Conservation (phyloP, 2,329 filamentous ascomycete genomes). For the Aspergillus spinulosporus region DNA sequence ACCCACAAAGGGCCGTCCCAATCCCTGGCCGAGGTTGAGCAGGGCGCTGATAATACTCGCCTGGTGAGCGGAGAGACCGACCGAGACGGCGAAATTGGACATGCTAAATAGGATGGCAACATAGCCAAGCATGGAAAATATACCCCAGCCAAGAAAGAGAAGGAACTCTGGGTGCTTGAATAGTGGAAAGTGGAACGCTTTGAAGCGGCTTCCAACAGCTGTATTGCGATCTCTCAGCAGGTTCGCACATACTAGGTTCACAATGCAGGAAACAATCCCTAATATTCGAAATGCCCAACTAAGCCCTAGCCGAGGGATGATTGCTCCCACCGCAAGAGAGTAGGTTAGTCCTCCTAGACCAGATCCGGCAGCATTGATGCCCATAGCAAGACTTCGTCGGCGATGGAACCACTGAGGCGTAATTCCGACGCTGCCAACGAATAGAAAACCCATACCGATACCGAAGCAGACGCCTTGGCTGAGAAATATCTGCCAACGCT, state of each 20-base stretch:
- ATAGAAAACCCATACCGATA: slow-evolving; percentile 63
- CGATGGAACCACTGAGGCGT: slow-evolving; percentile 64
- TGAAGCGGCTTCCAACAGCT: slow-evolving; percentile 53
- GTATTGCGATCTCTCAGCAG: slow-evolving; percentile 61
- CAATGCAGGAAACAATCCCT: slow-evolving; percentile 54
- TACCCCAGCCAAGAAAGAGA: slow-evolving; percentile 59
- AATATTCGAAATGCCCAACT: slow-evolving; percentile 63
- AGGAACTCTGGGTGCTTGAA: slow-evolving; percentile 58
- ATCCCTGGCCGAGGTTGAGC: slow-evolving; percentile 62
- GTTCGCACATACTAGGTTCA: slow-evolving; percentile 57
- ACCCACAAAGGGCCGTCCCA: slow-evolving; percentile 60
- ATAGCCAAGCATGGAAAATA: slow-evolving; percentile 65
- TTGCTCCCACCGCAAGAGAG: slow-evolving; percentile 57
- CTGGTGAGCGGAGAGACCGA: slow-evolving; percentile 60
- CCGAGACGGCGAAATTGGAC: slow-evolving; percentile 60
- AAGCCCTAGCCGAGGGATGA: slow-evolving; percentile 58
- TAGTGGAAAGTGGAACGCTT: slow-evolving; percentile 55
- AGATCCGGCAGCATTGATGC: slow-evolving; percentile 58
- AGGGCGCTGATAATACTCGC: slow-evolving; percentile 62
- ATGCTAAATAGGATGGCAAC: slow-evolving; percentile 65
- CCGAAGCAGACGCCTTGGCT: slow-evolving; percentile 63
- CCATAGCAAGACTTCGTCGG: slow-evolving; percentile 60
- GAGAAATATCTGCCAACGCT: slow-evolving; percentile 63
- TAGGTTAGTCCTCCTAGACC: slow-evolving; percentile 63
- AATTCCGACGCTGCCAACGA: slow-evolving; percentile 58